Percentiles rank a stretch among this genome's conserved stretches.
Conservation (phyloP, 306 rosid genomes). For the Vicia sativa region DNA sequence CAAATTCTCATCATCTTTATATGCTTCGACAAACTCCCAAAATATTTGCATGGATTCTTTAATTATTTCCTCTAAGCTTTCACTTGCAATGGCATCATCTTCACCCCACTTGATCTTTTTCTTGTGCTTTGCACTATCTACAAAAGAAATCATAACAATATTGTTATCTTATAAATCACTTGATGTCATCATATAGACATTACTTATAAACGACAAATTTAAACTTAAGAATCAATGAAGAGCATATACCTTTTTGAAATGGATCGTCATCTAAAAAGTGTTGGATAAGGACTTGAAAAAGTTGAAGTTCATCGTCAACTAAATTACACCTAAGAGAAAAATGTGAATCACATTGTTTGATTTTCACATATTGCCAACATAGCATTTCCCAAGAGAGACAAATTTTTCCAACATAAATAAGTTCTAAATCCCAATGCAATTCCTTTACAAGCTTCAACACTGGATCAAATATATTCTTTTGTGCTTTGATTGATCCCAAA, state of each 20-base stretch:
- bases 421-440: conserved; percentile 73
- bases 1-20: conserved; percentile 54
- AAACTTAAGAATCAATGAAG: too few relatives aligned
- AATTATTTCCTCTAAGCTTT: conserved; percentile 50
- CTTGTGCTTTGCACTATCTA: conserved; percentile 46
- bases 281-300: conserved; percentile 68
- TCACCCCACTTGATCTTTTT: conserved; percentile 37
- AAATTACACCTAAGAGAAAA: conserved; percentile 48
- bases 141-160: not conserved
- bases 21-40: conserved; percentile 63
- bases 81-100: conserved; percentile 45
- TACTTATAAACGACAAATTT: too few relatives aligned
- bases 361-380: conserved; percentile 83
- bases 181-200: too few relatives aligned
- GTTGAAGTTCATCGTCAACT: conserved; percentile 79
- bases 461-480: conserved; percentile 48
- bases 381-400: conserved; percentile 98
- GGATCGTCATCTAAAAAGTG: conserved; percentile 76
- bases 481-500: conserved; percentile 55
- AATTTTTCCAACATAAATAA: conserved; percentile 84
- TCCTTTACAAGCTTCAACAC: conserved; percentile 57
- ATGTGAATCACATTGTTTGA: conserved; percentile 48
- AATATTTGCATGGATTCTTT: conserved; percentile 68
- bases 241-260: conserved; percentile 57
- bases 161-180: not conserved